Conservation (phyloP, 352 stramenopile species). For the Phytophthora ramorum region DNA sequence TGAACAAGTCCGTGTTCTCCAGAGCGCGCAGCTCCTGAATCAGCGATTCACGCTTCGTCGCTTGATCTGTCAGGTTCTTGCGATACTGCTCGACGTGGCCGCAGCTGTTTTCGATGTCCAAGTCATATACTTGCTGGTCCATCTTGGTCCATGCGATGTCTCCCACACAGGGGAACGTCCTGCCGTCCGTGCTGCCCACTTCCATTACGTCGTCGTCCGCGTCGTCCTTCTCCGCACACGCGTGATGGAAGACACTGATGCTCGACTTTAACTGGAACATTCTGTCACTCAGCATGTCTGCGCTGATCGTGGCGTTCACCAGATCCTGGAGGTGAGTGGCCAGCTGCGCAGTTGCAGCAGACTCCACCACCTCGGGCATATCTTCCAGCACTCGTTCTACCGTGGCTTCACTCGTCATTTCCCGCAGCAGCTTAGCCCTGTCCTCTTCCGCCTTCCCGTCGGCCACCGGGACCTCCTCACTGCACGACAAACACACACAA, state of each 20-base stretch:
- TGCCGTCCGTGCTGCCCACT: conserved; percentile 22
- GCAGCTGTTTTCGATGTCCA: conserved; percentile 74
- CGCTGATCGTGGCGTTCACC: conserved; percentile 82
- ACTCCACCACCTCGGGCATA: conserved; percentile 72
- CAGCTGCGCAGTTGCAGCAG: conserved; percentile 49
- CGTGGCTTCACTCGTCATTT: conserved; percentile 47
- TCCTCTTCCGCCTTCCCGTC: conserved; percentile 39
- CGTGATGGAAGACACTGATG: conserved; percentile 77
- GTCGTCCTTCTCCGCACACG: conserved; percentile 50
- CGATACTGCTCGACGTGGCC: conserved; percentile 86
- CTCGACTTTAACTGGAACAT: conserved; percentile 91
- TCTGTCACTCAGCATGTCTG: conserved; percentile 85
- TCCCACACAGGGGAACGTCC: conserved; percentile 39
- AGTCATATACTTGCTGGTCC: conserved; percentile 82
- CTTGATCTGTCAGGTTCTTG: conserved; percentile 70
- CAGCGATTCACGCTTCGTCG: conserved; percentile 65
- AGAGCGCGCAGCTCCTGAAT: conserved; percentile 57
- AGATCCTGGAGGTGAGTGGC: conserved; percentile 69
- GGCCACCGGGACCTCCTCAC: conserved; percentile 34
- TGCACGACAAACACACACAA: conserved; percentile 27
- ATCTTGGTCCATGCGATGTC: conserved; percentile 76
- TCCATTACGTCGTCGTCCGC: conserved; percentile 20
- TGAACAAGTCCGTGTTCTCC: conserved; percentile 55
- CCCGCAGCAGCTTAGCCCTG: conserved; percentile 35
- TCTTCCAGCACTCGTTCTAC: conserved; percentile 68